A percentile compares a stretch with the other conserved stretches of the same genome.
Evolutionary conservation across 345 rosid species (phyloP).

Genomic region (Diplotaxis tenuifolia): DNA sequence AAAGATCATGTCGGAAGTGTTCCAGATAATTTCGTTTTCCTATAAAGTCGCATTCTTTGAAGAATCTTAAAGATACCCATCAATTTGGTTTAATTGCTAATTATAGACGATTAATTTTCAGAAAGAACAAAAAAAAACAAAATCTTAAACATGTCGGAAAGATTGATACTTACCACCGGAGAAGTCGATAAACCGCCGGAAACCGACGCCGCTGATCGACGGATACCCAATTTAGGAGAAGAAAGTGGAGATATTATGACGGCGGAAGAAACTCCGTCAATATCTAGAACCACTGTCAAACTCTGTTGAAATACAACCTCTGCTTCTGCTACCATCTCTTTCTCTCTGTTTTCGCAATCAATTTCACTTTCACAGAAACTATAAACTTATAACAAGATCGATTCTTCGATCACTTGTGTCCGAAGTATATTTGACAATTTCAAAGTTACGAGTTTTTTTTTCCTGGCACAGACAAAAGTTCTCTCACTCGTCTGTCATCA

Average conservation of each 20-base stretch:
- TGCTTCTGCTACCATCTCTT: constrained; percentile 69
- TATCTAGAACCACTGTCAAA: constrained; percentile 51
- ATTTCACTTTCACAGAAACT: neutral
- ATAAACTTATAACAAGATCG: neutral
- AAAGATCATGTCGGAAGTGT: neutral
- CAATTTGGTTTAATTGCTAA: neutral
- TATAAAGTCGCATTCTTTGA: neutral
- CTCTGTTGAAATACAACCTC: constrained; percentile 58
- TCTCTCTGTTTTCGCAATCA: neutral
- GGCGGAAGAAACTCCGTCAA: constrained; percentile 29
- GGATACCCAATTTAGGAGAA: constrained; percentile 40
- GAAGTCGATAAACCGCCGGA: constrained; percentile 42
- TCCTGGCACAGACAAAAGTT: constrained; percentile 26
- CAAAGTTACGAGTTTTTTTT: constrained; percentile 18
- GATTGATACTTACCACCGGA: constrained; percentile 41
- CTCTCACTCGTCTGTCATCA: neutral
- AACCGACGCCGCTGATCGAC: constrained; percentile 44
- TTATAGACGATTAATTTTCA: neutral
- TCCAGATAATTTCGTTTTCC: neutral
- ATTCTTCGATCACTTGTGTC: neutral
- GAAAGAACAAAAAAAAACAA: neutral
- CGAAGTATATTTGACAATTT: constrained; percentile 29
- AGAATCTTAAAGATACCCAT: neutral
- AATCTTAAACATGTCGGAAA: neutral
- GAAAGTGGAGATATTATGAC: constrained; percentile 37